phyloP scores from a whole-genome alignment of 345 rosid species.

The Acer campestre region DNA sequence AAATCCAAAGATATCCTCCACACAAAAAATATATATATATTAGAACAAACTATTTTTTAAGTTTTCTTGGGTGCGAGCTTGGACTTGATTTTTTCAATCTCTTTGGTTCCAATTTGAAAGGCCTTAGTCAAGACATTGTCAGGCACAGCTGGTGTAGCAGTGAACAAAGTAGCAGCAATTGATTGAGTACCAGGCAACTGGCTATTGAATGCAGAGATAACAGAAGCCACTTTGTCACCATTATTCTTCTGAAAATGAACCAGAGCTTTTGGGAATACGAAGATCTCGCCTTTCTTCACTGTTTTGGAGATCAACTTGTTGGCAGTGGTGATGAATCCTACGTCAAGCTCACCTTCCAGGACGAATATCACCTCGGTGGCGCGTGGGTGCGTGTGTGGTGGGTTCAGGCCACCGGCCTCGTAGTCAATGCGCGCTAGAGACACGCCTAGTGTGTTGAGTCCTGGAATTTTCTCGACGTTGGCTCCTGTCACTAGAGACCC shows the following conservation, averaged over 20 bases:
- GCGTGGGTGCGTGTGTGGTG: conserved; percentile 73
- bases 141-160: conserved; percentile 53
- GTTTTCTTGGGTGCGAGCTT: conserved; percentile 55
- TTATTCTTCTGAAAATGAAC: conserved; percentile 71
- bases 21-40: background rate
- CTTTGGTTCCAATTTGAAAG: conserved; percentile 63
- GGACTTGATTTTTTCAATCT: conserved; percentile 52
- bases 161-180: conserved; percentile 41
- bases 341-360: conserved; percentile 61
- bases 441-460: conserved; percentile 66
- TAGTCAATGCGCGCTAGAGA: conserved; percentile 64
- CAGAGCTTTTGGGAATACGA: conserved; percentile 63
- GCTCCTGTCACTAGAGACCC: conserved; percentile 58
- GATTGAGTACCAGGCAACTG: conserved; percentile 68
- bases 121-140: conserved; percentile 62
- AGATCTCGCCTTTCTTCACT: conserved; percentile 56
- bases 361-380: conserved; percentile 67
- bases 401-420: conserved; percentile 56
- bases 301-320: conserved; percentile 52
- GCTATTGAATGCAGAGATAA: conserved; percentile 58
- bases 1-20: background rate
- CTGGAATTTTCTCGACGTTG: conserved; percentile 61
- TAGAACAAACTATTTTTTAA: background rate
- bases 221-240: conserved; percentile 45
- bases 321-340: conserved; percentile 66